Evolutionary conservation across 768 basidiomycete species (phyloP).

Genomic region (Podaxis sp.): DNA sequence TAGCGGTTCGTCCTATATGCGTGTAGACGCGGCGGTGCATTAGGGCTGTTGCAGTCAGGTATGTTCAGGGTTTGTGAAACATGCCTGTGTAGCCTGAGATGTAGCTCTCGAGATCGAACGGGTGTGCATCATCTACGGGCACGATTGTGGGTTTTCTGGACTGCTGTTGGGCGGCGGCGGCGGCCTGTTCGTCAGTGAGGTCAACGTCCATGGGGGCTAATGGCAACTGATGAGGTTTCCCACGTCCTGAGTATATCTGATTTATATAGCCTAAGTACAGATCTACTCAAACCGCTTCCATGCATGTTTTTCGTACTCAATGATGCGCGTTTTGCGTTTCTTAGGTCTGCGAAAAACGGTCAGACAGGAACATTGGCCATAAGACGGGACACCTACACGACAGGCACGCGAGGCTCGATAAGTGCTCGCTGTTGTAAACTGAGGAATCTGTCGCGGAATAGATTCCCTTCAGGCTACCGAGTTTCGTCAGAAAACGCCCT

Average conservation of each 20-base stretch:
- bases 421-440: conserved; percentile 87
- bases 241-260: conserved; percentile 5
- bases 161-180: conserved; percentile 23
- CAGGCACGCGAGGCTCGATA: conserved; percentile 81
- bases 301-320: conserved; percentile 78
- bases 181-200: conserved; percentile 31
- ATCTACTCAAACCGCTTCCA: conserved; percentile 70
- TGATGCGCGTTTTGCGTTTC: conserved; percentile 47
- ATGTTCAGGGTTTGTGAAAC: neutral
- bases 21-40: neutral
- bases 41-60: neutral
- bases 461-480: conserved; percentile 84
- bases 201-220: conserved; percentile 42
- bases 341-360: conserved; percentile 40
- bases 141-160: conserved; percentile 32
- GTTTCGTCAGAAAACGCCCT: conserved; percentile 6
- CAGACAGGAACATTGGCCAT: neutral
- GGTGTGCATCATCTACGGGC: conserved; percentile 74
- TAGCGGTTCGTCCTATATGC: conserved; percentile 65
- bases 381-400: conserved; percentile 49
- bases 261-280: conserved; percentile 4
- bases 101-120: conserved; percentile 85
- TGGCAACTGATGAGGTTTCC: conserved; percentile 17
- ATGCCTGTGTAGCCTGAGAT: conserved; percentile 77
- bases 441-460: conserved; percentile 86